A percentile compares a stretch with the other conserved stretches of the same genome.
phyloP scores from a whole-genome alignment of 2,329 filamentous ascomycete genomes.

The Lasiodiplodia theobromae region DNA sequence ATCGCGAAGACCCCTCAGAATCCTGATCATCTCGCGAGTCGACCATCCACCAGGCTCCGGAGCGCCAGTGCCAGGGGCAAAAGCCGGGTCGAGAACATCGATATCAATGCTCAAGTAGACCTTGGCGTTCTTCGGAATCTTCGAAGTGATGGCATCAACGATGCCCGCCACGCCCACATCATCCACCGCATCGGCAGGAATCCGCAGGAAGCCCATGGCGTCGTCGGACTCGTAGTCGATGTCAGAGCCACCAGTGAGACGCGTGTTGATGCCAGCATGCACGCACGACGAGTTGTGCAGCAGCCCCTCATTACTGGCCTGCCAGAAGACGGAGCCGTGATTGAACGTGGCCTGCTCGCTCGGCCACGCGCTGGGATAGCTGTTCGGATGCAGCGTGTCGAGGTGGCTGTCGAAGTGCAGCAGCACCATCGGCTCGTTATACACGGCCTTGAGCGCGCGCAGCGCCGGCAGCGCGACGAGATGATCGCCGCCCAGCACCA shows the following conservation, averaged over 20 bases:
- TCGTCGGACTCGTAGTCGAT: constrained; percentile 82
- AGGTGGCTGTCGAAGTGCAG: constrained; percentile 68
- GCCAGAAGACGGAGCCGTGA: constrained; percentile 89
- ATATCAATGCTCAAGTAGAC: constrained; percentile 66
- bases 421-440: constrained; percentile 67
- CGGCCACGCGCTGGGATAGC: constrained; percentile 33
- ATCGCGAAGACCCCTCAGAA: constrained; percentile 64
- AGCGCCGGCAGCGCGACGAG: constrained; percentile 66
- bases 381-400: constrained; percentile 33
- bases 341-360: constrained; percentile 79
- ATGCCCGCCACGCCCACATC: constrained; percentile 61
- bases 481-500: constrained; percentile 54
- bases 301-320: constrained; percentile 78
- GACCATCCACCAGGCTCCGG: constrained; percentile 69
- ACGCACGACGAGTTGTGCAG: constrained; percentile 84
- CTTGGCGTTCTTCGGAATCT: constrained; percentile 50
- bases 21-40: constrained; percentile 64
- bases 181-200: constrained; percentile 76
- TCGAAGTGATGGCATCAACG: constrained; percentile 56
- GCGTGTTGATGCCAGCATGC: constrained; percentile 86
- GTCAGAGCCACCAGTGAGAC: constrained; percentile 71
- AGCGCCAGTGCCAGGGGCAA: constrained; percentile 65
- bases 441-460: constrained; percentile 67
- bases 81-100: constrained; percentile 64
- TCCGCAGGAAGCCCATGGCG: constrained; percentile 83